A percentile compares a stretch with the other conserved stretches of the same genome.
Evolutionary conservation across 306 rosid species (phyloP).

Genomic region (Betula pendula): DNA sequence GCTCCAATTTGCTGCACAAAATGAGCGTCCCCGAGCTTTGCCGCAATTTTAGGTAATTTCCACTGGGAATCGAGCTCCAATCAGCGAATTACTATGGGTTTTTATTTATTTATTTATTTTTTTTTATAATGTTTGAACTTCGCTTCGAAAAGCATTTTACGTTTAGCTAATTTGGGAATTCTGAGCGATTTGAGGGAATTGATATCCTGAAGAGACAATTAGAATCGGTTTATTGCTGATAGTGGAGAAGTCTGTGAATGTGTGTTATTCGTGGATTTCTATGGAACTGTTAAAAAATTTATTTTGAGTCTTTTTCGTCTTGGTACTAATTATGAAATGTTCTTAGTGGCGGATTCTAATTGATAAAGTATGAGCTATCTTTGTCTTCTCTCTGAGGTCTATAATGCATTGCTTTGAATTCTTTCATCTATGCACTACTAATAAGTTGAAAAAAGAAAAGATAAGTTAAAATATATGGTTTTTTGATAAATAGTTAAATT

Average conservation of each 20-base stretch:
- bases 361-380: not conserved
- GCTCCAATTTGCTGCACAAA: conserved; percentile 72
- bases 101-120: not conserved
- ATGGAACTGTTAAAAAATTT: not conserved
- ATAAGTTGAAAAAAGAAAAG: not conserved
- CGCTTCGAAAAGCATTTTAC: too few relatives aligned
- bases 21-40: conserved; percentile 91
- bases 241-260: not conserved
- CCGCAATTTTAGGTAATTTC: conserved; percentile 82
- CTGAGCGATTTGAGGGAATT: not conserved
- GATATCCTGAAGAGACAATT: not conserved
- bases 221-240: not conserved
- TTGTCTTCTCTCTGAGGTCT: not conserved
- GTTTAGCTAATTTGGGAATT: not conserved
- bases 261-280: not conserved
- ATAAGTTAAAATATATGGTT: not conserved
- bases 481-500: too few relatives aligned
- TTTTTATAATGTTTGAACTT: not conserved
- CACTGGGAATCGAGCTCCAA: conserved; percentile 3
- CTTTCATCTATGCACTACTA: not conserved
- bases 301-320: too few relatives aligned
- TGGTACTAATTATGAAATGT: too few relatives aligned
- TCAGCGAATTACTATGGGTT: not conserved
- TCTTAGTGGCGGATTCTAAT: not conserved
- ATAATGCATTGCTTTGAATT: not conserved